Conservation (phyloP, 148 eudicot genomes). For the Drosera capensis region DNA sequence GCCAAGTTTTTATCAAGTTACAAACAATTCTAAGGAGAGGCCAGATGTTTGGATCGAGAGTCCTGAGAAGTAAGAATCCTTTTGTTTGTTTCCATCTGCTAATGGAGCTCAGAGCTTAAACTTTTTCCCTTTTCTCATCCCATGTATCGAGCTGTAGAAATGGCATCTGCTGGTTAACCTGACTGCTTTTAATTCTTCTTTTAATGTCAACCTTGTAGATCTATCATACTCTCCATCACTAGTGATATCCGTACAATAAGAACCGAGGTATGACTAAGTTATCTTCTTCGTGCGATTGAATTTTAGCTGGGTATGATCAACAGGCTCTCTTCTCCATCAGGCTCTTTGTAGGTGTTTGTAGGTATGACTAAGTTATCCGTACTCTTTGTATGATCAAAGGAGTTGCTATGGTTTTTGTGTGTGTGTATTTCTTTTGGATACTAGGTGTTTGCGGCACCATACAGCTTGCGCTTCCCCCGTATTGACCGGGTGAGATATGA, state of each 20-base stretch:
- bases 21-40: constrained; percentile 83
- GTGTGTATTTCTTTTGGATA: too few relatives aligned
- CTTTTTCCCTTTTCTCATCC: not conserved
- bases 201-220: constrained; percentile 23
- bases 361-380: too few relatives aligned
- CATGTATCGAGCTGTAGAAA: too few relatives aligned
- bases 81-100: not conserved
- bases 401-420: not conserved
- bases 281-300: not conserved
- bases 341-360: too few relatives aligned
- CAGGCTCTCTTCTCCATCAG: too few relatives aligned
- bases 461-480: constrained; percentile 86
- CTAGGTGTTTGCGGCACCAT: constrained; percentile 79
- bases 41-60: constrained; percentile 99
- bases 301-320: too few relatives aligned
- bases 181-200: too few relatives aligned
- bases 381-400: not conserved
- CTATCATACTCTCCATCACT: constrained; percentile 69
- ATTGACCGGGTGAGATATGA: constrained; percentile 84
- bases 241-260: constrained; percentile 83
- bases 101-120: not conserved
- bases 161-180: too few relatives aligned
- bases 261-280: constrained; percentile 37
- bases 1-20: constrained; percentile 82
- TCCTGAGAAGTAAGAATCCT: constrained; percentile 62